A percentile compares a stretch with the other conserved stretches of the same genome.
phyloP scores from a whole-genome alignment of 192 early-diverging fungal species.

The Podila epicladia region DNA sequence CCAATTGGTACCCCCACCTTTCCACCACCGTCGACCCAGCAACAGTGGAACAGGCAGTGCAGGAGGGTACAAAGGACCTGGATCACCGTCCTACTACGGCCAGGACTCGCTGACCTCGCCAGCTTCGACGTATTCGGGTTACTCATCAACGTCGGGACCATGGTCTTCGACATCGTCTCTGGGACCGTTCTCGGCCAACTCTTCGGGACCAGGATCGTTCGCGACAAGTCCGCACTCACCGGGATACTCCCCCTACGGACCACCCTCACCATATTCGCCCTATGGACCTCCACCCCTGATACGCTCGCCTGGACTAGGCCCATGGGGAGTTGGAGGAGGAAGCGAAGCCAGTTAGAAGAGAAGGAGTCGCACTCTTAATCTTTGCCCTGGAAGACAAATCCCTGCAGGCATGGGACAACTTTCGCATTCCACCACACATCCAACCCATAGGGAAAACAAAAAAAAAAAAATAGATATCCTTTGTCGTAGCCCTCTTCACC shows the following conservation, averaged over 20 bases:
- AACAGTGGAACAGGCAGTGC: not conserved
- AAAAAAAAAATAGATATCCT: not conserved
- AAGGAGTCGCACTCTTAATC: not conserved
- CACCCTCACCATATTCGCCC: constrained; percentile 1
- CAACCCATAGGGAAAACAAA: no score
- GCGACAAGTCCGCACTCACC: constrained; percentile 15
- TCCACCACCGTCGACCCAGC: constrained; percentile 24
- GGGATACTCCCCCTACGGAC: constrained; percentile 15
- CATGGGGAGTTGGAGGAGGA: not conserved
- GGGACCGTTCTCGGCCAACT: constrained; percentile 27
- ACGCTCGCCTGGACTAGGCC: constrained; percentile 5
- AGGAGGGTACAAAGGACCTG: not conserved
- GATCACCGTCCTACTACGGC: constrained; percentile 57
- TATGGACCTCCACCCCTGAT: not conserved
- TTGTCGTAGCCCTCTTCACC: not conserved
- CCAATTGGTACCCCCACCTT: constrained; percentile 26
- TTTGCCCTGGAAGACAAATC: not conserved
- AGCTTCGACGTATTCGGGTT: constrained; percentile 27
- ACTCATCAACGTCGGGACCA: constrained; percentile 29
- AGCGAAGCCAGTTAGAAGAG: not conserved
- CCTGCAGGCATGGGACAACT: not conserved
- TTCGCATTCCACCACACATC: no score
- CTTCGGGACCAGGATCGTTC: constrained; percentile 63
- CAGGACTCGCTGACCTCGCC: constrained; percentile 67
- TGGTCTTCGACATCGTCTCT: constrained; percentile 37